Evolutionary conservation across 2,329 filamentous ascomycete genomes (phyloP), one percentile per base, ranked within the genome.

Genomic region (Aureobasidium sp.): DNA sequence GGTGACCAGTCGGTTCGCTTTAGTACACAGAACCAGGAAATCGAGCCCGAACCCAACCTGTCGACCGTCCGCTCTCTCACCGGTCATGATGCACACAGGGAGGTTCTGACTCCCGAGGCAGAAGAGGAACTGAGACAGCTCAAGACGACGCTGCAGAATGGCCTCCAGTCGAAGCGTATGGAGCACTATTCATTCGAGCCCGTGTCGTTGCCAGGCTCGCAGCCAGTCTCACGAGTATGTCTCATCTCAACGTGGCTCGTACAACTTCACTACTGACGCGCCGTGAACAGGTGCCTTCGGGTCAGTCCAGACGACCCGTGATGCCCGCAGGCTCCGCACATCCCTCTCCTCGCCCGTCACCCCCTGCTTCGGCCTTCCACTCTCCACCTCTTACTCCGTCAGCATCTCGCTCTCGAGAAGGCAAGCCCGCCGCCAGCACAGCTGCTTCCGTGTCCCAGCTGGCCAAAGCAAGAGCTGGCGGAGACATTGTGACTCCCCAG

Each of bases 351-450:
- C 81, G 80, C 70, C 77, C 84, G 42, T 88, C 86, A 64, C 87
- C 89, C 62, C 81, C 82, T 63, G 77, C 82, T 46, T 84, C 86
- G 62, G 83, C 87, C 61, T 83, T 95, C 75, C 88, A 93, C 67
- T 95, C 92, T 11, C 93, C 93, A 65, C 91, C 91, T 43, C 81
- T 97, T 57, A 96, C 92, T 13, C 93, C 93, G 19, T 86, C 90
- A 59, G 91, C 86, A 55, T 93, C 90, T 45, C 77, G 79, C 64
- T 83, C 82, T 57, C 77, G 78, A 66, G 84, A 84, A 69, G 78
- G 69, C 67, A 76, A 70, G 65, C 66, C 66, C 67, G 68, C 68
- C 65, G 67, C 42, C 23, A 62, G 60, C 27, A 61, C 61, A 37
- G 57, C 62, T 13, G 40, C 60, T 13, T 63, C 63, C 13, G 53